These are phyloP conservation scores for Annona squamosa DNA, from an alignment of 164 flowering plant species.

Conservation along the genomic window DNA sequence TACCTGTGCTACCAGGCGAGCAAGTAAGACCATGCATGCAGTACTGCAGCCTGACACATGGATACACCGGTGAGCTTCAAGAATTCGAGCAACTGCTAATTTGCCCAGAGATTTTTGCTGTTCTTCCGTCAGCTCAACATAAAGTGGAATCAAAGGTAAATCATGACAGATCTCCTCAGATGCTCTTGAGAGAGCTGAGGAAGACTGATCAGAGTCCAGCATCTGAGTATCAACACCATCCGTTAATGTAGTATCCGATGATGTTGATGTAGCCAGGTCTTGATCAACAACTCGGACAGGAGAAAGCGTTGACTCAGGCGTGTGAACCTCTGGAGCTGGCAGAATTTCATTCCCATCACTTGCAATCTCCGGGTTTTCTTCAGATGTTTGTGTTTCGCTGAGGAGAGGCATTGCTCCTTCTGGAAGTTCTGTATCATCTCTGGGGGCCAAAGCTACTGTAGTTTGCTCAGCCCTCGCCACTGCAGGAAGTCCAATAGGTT, in stretches of 20 bases:
- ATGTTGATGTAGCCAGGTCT: constrained; percentile 16
- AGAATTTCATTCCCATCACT: constrained; percentile 27
- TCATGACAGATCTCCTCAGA: constrained; percentile 52
- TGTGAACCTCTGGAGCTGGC: constrained; percentile 20
- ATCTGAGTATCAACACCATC: constrained; percentile 31
- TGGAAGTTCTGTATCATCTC: constrained; percentile 28
- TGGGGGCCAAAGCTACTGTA: constrained; percentile 20
- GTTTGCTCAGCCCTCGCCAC: constrained; percentile 24
- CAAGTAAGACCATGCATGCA: constrained; percentile 64
- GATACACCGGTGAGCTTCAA: constrained; percentile 41
- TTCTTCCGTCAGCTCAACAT: constrained; percentile 59
- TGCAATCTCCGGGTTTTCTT: constrained; percentile 24
- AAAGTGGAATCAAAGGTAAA: constrained; percentile 53
- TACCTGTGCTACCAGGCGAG: constrained; percentile 89
- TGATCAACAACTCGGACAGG: constrained; percentile 31
- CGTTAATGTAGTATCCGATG: constrained; percentile 20
- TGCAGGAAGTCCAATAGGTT: constrained; percentile 22
- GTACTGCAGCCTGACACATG: constrained; percentile 33
- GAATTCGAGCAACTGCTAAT: constrained; percentile 51
- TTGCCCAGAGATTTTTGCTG: constrained; percentile 33
- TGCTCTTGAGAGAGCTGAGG: constrained; percentile 38
- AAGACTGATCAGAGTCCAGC: constrained; percentile 42
- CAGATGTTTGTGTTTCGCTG: constrained; percentile 22
- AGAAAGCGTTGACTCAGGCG: constrained; percentile 31
- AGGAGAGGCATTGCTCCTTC: constrained; percentile 25